phyloP scores from a whole-genome alignment of 2,329 filamentous ascomycete species.

The Fusarium sp. region DNA sequence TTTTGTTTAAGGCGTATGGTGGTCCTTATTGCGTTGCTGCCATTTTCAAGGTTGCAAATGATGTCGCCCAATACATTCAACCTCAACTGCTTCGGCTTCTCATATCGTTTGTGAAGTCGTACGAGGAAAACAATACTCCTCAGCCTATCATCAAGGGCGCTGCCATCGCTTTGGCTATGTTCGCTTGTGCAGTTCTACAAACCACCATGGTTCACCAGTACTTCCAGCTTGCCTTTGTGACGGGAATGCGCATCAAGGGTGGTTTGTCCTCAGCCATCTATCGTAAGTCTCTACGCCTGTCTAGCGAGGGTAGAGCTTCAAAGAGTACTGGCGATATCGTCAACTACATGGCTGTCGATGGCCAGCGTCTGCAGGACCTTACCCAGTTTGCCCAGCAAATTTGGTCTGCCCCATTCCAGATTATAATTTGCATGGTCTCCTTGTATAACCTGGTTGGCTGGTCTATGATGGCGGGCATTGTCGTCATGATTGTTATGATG shows the following conservation, averaged over 20 bases:
- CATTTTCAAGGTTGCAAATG: constrained; percentile 90
- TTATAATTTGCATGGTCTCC: constrained; percentile 93
- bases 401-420: constrained; percentile 98
- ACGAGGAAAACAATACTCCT: constrained; percentile 69
- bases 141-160: constrained; percentile 87
- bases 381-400: constrained; percentile 95
- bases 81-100: constrained; percentile 89
- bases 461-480: constrained; percentile 96
- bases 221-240: constrained; percentile 94
- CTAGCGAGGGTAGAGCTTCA: constrained; percentile 88
- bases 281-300: constrained; percentile 87
- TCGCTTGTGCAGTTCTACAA: constrained; percentile 85
- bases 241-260: constrained; percentile 96
- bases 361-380: constrained; percentile 92
- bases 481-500: constrained; percentile 97
- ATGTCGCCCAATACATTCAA: constrained; percentile 87
- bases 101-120: constrained; percentile 87
- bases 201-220: constrained; percentile 96
- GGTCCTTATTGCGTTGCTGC: constrained; percentile 84
- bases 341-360: constrained; percentile 99
- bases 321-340: constrained; percentile 98
- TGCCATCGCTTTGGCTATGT: constrained; percentile 92
- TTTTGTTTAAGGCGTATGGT: constrained; percentile 85
- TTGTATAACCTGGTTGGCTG: constrained; percentile 94
- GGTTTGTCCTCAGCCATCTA: constrained; percentile 93